Percentiles rank a stretch among this genome's conserved stretches.
These are phyloP conservation scores for Elymus sibiricus DNA, from an alignment of 176 grass and related monocot genomes.

Conservation along the genomic window DNA sequence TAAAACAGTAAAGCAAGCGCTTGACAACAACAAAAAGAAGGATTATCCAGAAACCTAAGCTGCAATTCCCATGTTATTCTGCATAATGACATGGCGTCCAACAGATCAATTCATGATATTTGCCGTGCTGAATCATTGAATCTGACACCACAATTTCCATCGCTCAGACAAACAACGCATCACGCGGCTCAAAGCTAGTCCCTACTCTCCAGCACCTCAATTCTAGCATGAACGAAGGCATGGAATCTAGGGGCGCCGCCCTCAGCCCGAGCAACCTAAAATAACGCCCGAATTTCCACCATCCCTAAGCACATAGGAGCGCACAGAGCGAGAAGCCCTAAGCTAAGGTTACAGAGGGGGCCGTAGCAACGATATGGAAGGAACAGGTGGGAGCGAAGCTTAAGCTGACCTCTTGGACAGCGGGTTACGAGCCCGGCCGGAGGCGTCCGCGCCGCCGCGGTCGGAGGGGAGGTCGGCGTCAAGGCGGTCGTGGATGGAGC, in stretches of 20 bases:
- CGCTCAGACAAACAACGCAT: neutral
- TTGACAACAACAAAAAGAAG: neutral
- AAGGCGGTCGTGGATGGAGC: conserved; percentile 52
- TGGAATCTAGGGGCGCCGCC: conserved; percentile 1
- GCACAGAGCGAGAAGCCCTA: neutral
- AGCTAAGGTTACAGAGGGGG: neutral
- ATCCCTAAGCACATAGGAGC: neutral
- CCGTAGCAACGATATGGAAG: neutral
- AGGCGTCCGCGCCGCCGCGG: conserved; percentile 13
- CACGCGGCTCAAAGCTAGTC: neutral
- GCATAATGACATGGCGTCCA: neutral
- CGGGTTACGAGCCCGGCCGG: conserved; percentile 25
- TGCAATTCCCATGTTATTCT: neutral
- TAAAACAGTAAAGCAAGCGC: conserved; percentile 6
- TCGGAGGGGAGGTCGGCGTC: conserved; percentile 33
- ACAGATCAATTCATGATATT: neutral
- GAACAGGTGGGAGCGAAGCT: neutral
- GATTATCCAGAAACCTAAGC: neutral
- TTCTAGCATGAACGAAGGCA: neutral
- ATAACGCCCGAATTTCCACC: neutral
- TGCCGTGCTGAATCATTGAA: neutral
- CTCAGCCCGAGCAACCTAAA: conserved; percentile 3
- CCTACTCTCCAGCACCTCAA: neutral
- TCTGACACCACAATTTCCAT: neutral
- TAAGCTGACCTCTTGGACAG: conserved; percentile 43